phyloP scores from a whole-genome alignment of 1,139 yeast genomes.

The Diutina mesorugosa region DNA sequence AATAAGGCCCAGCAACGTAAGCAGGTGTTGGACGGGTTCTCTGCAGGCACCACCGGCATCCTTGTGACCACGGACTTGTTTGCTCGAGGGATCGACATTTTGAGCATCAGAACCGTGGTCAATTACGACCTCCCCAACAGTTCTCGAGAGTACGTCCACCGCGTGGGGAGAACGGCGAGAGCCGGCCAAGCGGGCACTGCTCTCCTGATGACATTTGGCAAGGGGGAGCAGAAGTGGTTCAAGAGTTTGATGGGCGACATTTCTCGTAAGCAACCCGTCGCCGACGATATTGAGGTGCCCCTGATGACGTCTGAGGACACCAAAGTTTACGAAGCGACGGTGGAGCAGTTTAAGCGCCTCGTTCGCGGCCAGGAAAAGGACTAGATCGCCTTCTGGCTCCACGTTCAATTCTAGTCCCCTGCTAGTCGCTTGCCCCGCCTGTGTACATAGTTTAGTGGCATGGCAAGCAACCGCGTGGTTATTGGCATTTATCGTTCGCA shows the following conservation, averaged over 20 bases:
- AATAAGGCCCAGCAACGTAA: constrained; percentile 28
- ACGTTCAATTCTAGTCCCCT: no score
- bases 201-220: constrained; percentile 55
- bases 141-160: constrained; percentile 83
- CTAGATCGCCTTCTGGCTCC: no score
- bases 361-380: not conserved
- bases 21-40: constrained; percentile 43
- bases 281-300: not conserved
- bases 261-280: not conserved
- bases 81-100: constrained; percentile 86
- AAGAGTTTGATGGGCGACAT: not conserved
- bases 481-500: no score
- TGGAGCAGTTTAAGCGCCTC: constrained; percentile 63
- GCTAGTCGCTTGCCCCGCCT: no score
- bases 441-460: no score
- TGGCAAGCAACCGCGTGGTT: no score
- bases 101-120: constrained; percentile 58
- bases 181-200: constrained; percentile 75
- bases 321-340: constrained; percentile 59
- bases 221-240: constrained; percentile 61
- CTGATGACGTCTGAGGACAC: constrained; percentile 5
- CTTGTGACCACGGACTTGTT: constrained; percentile 85
- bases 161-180: constrained; percentile 95
- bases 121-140: constrained; percentile 88
- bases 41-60: constrained; percentile 33